A percentile compares a stretch with the other conserved stretches of the same genome.
Evolutionary conservation across 1,139 yeast species (phyloP).

Genomic region (Candida anutae): DNA sequence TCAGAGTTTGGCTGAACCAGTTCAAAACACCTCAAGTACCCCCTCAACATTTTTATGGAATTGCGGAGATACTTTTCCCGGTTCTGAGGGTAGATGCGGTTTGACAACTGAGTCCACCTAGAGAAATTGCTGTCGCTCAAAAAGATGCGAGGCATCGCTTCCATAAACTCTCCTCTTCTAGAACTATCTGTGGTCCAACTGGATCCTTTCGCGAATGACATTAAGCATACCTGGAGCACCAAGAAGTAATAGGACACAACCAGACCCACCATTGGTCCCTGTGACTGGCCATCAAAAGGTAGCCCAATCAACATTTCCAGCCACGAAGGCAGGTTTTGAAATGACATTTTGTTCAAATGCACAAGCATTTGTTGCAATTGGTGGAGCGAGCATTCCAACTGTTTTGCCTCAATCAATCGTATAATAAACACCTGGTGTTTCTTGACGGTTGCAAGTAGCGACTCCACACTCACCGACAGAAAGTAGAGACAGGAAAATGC

Average conservation of each 20-base stretch:
- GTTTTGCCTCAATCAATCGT: constrained; percentile 15
- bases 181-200: no score
- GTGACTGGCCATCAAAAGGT: no score
- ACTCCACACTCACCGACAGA: constrained; percentile 5
- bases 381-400: constrained; percentile 8
- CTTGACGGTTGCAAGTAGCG: constrained; percentile 10
- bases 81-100: constrained; percentile 5
- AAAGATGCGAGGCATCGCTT: constrained; percentile 16
- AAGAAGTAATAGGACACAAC: constrained; percentile 28
- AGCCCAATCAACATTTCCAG: no score
- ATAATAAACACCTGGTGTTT: constrained; percentile 26
- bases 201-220: no score
- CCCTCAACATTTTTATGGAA: constrained; percentile 16
- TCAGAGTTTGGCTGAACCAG: no score
- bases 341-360: constrained; percentile 1
- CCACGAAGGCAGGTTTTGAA: no score
- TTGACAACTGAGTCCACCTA: constrained; percentile 14
- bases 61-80: constrained; percentile 10
- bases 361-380: constrained; percentile 8
- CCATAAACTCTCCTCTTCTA: no score
- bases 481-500: constrained; percentile 14
- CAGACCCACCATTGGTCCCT: no score
- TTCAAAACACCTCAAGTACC: no score
- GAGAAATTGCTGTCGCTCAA: constrained; percentile 14
- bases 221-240: no score